These are phyloP conservation scores for Ministeria vibrans DNA, from an alignment of 78 protist species.

Conservation along the genomic window DNA sequence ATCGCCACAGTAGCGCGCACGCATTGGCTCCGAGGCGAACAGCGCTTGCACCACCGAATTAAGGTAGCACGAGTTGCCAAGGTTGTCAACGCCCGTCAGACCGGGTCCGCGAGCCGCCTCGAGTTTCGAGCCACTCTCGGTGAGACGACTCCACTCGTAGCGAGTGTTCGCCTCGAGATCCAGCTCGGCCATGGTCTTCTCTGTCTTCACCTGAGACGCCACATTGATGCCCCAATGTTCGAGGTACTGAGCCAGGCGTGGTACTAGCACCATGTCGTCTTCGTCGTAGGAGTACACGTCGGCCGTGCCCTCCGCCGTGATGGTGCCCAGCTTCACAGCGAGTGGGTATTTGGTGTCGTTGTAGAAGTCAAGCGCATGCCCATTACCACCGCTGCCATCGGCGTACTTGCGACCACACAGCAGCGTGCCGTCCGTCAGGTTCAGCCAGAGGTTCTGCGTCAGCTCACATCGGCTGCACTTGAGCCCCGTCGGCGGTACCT, in stretches of 20 bases:
- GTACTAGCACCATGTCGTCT: slow-evolving; percentile 69
- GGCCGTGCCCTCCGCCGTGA: slow-evolving; percentile 74
- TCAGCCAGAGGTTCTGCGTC: slow-evolving; percentile 80
- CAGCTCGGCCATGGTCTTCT: slow-evolving; percentile 80
- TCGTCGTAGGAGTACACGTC: slow-evolving; percentile 74
- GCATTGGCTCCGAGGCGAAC: slow-evolving; percentile 10
- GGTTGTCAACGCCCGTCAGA: slow-evolving; percentile 81
- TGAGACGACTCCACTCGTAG: slow-evolving; percentile 61
- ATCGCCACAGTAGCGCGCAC: background rate
- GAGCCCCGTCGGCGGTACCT: slow-evolving; percentile 47
- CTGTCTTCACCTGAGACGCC: slow-evolving; percentile 65
- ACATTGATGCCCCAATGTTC: slow-evolving; percentile 83
- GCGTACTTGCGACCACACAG: slow-evolving; percentile 73
- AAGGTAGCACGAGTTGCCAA: slow-evolving; percentile 87
- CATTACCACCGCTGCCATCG: slow-evolving; percentile 84
- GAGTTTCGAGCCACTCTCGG: slow-evolving; percentile 64
- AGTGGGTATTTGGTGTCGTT: slow-evolving; percentile 66
- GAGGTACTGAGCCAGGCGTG: slow-evolving; percentile 75
- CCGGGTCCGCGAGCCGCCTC: slow-evolving; percentile 77
- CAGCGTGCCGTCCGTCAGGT: slow-evolving; percentile 80
- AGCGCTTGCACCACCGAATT: slow-evolving; percentile 38
- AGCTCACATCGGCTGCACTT: slow-evolving; percentile 38
- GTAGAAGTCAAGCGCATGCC: slow-evolving; percentile 82
- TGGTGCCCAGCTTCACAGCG: slow-evolving; percentile 93
- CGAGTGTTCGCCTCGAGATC: slow-evolving; percentile 47